Evolutionary conservation across 208 protist genomes (phyloP).

Genomic region (Leishmania amazonensis): DNA sequence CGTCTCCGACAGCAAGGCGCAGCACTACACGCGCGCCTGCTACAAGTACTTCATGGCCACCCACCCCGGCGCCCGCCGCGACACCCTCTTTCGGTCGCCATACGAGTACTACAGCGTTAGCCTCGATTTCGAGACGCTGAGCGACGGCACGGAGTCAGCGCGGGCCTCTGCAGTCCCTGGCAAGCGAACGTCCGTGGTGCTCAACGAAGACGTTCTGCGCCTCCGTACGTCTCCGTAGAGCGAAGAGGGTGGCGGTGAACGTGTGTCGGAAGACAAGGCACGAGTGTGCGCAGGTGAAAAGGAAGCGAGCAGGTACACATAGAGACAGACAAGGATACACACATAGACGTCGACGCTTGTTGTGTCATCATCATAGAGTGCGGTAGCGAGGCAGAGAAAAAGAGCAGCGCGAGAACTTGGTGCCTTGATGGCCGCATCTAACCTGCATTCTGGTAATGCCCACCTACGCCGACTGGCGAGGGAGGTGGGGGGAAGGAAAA

Average conservation of each 20-base stretch:
- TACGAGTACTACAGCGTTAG: constrained; percentile 88
- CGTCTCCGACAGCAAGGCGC: constrained; percentile 76
- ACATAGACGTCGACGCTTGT: not conserved
- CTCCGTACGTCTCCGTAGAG: constrained; percentile 26
- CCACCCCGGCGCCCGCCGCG: constrained; percentile 70
- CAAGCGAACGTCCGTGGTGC: constrained; percentile 32
- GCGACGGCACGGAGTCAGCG: constrained; percentile 15
- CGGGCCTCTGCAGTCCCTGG: constrained; percentile 10
- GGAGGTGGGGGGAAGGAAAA: not conserved
- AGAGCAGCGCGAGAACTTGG: not conserved
- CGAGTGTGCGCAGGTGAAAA: not conserved
- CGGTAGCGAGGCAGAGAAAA: not conserved
- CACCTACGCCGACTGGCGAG: not conserved
- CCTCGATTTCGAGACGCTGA: constrained; percentile 42
- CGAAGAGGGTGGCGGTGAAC: not conserved
- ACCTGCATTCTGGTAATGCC: not conserved
- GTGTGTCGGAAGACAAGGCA: constrained; percentile 2
- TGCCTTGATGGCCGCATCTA: not conserved
- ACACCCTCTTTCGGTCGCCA: constrained; percentile 88
- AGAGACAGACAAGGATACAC: not conserved
- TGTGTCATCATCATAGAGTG: constrained; percentile 4
- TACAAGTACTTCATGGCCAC: constrained; percentile 93
- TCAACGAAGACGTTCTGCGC: constrained; percentile 59
- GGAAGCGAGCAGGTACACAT: not conserved
- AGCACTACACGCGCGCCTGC: constrained; percentile 92